phyloP scores from a whole-genome alignment of 768 basidiomycete species.

The Xerocomus brunneocitrinus region DNA sequence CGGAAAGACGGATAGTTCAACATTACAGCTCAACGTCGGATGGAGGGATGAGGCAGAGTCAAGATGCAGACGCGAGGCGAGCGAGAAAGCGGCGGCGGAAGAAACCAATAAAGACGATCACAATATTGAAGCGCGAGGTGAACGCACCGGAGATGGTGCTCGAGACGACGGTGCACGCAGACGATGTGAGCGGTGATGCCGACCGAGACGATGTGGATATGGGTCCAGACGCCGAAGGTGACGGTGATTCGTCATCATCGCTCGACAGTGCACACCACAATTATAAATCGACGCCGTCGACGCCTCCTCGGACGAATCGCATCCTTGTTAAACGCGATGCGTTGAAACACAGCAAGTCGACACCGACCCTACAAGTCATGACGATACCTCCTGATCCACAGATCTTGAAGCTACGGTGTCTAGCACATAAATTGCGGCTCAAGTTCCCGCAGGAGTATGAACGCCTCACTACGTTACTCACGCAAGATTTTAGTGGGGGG shows the following conservation, averaged over 20 bases:
- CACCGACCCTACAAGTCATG: conserved; percentile 39
- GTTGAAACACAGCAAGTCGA: conserved; percentile 44
- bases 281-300: conserved; percentile 29
- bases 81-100: conserved; percentile 38
- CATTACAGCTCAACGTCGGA: conserved; percentile 35
- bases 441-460: conserved; percentile 52
- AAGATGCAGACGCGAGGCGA: conserved; percentile 37
- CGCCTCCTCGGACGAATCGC: conserved; percentile 25
- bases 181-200: conserved; percentile 25
- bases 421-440: conserved; percentile 53
- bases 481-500: conserved; percentile 33
- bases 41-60: conserved; percentile 34
- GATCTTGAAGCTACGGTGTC: conserved; percentile 46
- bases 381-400: conserved; percentile 43
- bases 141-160: conserved; percentile 20
- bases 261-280: conserved; percentile 14
- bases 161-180: conserved; percentile 19
- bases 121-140: conserved; percentile 24
- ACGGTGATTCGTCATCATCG: conserved; percentile 29
- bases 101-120: conserved; percentile 28
- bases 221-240: conserved; percentile 18
- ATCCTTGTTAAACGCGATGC: conserved; percentile 18
- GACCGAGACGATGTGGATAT: conserved; percentile 20
- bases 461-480: conserved; percentile 28
- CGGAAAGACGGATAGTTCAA: conserved; percentile 23